These are phyloP conservation scores for Glycine latifolia DNA, from an alignment of 306 rosid genomes.

Conservation along the genomic window DNA sequence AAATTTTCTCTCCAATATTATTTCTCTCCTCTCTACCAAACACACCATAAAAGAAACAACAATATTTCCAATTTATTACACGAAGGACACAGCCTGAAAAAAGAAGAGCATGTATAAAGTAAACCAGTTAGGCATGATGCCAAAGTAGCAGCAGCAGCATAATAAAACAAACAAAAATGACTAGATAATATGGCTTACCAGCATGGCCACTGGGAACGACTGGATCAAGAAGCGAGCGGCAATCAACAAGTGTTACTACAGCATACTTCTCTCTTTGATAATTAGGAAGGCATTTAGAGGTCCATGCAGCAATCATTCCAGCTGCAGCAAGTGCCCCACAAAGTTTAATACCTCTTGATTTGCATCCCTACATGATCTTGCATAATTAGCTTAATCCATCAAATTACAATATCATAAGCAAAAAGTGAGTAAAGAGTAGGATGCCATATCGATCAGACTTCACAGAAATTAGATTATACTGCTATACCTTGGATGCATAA, in stretches of 20 bases:
- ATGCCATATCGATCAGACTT: constrained; percentile 27
- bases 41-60: not conserved
- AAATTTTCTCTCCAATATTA: too few species aligned
- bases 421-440: constrained; percentile 3
- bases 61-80: not conserved
- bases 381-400: constrained; percentile 33
- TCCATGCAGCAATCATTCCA: constrained; percentile 73
- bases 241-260: constrained; percentile 80
- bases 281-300: constrained; percentile 62
- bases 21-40: too few species aligned
- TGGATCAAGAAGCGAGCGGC: constrained; percentile 86
- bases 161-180: constrained; percentile 7
- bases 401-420: constrained; percentile 28
- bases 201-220: constrained; percentile 62
- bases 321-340: constrained; percentile 83
- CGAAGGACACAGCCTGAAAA: not conserved
- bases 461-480: constrained; percentile 1
- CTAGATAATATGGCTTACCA: constrained; percentile 58
- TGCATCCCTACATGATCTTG: constrained; percentile 73
- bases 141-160: not conserved
- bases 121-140: not conserved
- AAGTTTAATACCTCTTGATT: constrained; percentile 77
- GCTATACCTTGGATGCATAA: constrained; percentile 27
- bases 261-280: constrained; percentile 79
- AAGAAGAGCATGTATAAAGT: not conserved